Conservation (phyloP, 495 filamentous ascomycete species). For the Tetracladium marchalianum region DNA sequence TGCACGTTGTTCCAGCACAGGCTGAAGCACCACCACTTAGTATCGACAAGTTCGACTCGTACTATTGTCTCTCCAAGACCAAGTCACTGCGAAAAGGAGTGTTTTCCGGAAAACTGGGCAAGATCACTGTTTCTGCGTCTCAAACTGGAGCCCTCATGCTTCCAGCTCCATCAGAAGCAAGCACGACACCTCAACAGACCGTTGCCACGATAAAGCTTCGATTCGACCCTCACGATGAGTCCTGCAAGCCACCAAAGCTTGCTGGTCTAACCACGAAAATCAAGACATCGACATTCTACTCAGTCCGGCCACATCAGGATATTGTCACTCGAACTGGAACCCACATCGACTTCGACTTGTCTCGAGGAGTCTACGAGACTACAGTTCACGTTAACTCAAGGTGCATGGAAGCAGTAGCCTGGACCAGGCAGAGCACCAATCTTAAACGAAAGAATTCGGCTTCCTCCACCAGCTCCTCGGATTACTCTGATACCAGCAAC, state of each 20-base stretch:
- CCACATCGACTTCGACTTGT: conserved; percentile 31
- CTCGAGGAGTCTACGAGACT: conserved; percentile 56
- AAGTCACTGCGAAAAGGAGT: conserved; percentile 71
- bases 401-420: conserved; percentile 53
- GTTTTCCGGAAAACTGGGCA: conserved; percentile 68
- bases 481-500: conserved; percentile 7
- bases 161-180: conserved; percentile 28
- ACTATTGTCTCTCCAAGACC: conserved; percentile 61
- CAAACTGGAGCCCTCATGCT: conserved; percentile 67
- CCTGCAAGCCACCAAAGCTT: conserved; percentile 55
- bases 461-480: conserved; percentile 13
- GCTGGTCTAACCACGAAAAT: conserved; percentile 60
- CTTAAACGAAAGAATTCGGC: conserved; percentile 31
- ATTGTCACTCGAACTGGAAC: conserved; percentile 50
- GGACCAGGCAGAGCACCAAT: conserved; percentile 43
- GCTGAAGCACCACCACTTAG: conserved; percentile 71
- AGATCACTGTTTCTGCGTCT: conserved; percentile 55
- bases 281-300: conserved; percentile 64
- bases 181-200: conserved; percentile 33
- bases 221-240: conserved; percentile 52
- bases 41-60: conserved; percentile 43
- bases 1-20: conserved; percentile 68
- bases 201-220: conserved; percentile 59
- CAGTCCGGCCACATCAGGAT: conserved; percentile 30
- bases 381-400: conserved; percentile 52